phyloP scores from a whole-genome alignment of 257 asterid species.

The Fraxinus anomala region DNA sequence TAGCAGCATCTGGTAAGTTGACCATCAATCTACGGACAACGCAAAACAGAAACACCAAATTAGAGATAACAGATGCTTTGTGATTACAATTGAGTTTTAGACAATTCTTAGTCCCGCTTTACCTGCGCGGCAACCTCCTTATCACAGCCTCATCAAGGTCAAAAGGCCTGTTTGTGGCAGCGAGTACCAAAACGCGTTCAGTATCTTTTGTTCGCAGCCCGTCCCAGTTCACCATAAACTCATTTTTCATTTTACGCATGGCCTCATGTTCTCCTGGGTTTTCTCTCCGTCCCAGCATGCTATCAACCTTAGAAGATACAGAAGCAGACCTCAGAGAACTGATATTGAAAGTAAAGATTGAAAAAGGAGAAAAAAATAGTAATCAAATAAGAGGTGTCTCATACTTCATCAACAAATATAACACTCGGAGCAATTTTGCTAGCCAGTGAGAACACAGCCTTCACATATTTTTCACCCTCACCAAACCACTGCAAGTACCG shows the following conservation, averaged over 20 bases:
- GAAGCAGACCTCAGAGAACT: neutral
- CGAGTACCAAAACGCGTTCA: constrained; percentile 88
- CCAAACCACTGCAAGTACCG: constrained; percentile 74
- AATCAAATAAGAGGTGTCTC: constrained; percentile 11
- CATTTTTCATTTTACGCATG: constrained; percentile 98
- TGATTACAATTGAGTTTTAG: constrained; percentile 3
- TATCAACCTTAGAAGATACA: constrained; percentile 65
- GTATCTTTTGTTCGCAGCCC: constrained; percentile 90
- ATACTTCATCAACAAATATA: constrained; percentile 86
- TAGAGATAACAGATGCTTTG: constrained; percentile 6
- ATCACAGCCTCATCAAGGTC: constrained; percentile 97
- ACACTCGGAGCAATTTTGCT: constrained; percentile 93
- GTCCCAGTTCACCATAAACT: constrained; percentile 97
- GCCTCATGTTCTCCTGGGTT: constrained; percentile 94
- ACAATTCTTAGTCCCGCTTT: constrained; percentile 17
- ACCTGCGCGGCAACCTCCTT: constrained; percentile 91
- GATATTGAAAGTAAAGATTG: neutral
- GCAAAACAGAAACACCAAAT: constrained; percentile 14
- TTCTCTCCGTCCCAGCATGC: constrained; percentile 94
- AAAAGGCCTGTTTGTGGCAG: constrained; percentile 95
- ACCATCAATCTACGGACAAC: constrained; percentile 73
- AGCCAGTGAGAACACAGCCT: constrained; percentile 87
- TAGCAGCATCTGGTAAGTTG: constrained; percentile 87
- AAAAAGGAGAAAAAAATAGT: neutral
- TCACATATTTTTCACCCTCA: constrained; percentile 90